Evolutionary conservation across 345 rosid species (phyloP).

Genomic region (Euclidium syriacum): DNA sequence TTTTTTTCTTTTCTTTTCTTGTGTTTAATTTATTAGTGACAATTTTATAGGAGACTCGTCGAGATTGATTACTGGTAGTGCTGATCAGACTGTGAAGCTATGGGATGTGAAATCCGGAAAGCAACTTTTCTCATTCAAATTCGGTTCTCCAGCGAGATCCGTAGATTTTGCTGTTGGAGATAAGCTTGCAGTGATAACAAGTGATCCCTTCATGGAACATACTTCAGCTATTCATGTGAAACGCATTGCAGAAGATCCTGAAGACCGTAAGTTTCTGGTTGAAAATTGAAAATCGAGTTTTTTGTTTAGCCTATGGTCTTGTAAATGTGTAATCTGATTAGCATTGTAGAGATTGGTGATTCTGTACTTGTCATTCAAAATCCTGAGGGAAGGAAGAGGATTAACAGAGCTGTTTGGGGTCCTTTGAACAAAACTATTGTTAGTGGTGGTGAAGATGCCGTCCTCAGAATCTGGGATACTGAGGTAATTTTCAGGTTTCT

Average conservation of each 20-base stretch:
- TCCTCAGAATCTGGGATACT: constrained; percentile 84
- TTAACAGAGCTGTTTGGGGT: constrained; percentile 95
- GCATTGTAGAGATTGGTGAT: constrained; percentile 53
- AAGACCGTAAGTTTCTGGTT: constrained; percentile 51
- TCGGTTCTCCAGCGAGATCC: constrained; percentile 81
- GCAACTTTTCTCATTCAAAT: constrained; percentile 58
- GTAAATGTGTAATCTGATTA: constrained; percentile 1
- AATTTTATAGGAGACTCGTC: constrained; percentile 64
- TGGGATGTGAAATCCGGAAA: constrained; percentile 83
- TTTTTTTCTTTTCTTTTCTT: background rate
- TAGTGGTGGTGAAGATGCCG: constrained; percentile 85
- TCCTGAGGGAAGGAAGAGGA: constrained; percentile 64
- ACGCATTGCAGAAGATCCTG: constrained; percentile 57
- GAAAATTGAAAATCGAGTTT: too few relatives aligned
- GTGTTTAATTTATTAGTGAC: background rate
- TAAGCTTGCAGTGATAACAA: constrained; percentile 81
- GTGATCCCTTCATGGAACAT: constrained; percentile 87
- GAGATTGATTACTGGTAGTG: constrained; percentile 79
- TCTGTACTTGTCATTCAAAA: constrained; percentile 61
- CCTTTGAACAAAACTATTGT: constrained; percentile 74
- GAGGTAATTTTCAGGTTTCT: constrained; percentile 49
- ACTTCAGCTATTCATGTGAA: constrained; percentile 88
- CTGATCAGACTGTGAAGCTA: constrained; percentile 83
- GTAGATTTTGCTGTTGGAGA: constrained; percentile 86
- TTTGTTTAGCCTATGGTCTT: background rate